Evolutionary conservation across 768 basidiomycete genomes (phyloP), one percentile per base, ranked within the genome.

Genomic region (Ramaria rubella): DNA sequence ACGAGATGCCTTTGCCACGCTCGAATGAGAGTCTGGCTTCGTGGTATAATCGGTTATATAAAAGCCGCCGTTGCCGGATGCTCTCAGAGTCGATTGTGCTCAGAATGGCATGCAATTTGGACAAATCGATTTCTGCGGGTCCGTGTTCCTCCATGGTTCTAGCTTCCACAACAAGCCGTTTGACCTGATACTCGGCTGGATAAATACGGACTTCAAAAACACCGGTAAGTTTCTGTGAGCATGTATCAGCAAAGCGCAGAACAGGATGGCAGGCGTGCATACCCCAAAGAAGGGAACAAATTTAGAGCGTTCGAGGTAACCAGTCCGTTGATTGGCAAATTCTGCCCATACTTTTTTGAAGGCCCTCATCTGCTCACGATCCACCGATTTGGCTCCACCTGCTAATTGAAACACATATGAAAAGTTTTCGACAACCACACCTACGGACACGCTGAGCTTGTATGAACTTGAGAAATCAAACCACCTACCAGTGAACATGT

Each of bases 281-380:
- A 96, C 94, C 2, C 78, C 75, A 52, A 97, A 87, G 76, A 97
- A 96, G 5, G 78, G 77, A 15, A 85, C 82, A 59, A 95, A 85
- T 31, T 78, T 77, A 26, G 72, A 71, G 1, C 84, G 83, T 59
- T 85, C 81, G 38, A 98, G 74, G 64, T 86, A 84, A 1, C 92
- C 90, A 0, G 87, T 92, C 55, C 85, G 81, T 8, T 81, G 76
- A 57, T 86, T 82, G 23, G 94, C 85, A 65, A 85, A 90, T 66
- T 86, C 81, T 2, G 87, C 85, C 95, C 95, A 98, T 2, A 89
- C 79, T 65, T 92, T 90, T 75, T 98, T 98, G 80, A 93, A 97
- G 1, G 83, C 75, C 31, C 95, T 84, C 83, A 97, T 95, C 67
- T 96, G 87, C 61, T 92, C 88, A 49, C 95, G 79, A 19, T 86